Evolutionary conservation across 768 basidiomycete species (phyloP).

Genomic region (Agaricus sinodeliciosus): DNA sequence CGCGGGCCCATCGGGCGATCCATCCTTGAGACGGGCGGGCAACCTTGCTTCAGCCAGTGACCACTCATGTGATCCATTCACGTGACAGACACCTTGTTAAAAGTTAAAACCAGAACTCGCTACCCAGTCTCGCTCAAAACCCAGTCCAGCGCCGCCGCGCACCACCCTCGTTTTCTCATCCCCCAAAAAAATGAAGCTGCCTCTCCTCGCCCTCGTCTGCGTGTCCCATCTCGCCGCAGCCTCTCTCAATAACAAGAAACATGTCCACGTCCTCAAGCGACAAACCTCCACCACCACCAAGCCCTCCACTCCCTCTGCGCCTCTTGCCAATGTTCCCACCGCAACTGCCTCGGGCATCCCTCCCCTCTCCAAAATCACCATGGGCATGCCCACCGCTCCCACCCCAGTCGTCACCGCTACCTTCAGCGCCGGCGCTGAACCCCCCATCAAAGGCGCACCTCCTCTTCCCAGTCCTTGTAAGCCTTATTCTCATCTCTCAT

Average conservation of each 20-base stretch:
- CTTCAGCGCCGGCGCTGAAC: constrained; percentile 50
- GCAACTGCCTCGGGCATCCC: constrained; percentile 29
- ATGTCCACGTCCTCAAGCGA: constrained; percentile 32
- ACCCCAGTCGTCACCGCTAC: constrained; percentile 45
- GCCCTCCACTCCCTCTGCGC: constrained; percentile 10
- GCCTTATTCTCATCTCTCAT: constrained; percentile 15
- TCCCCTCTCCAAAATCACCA: constrained; percentile 50
- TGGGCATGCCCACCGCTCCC: constrained; percentile 53
- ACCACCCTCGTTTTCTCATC: constrained; percentile 21
- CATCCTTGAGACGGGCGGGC: constrained; percentile 24
- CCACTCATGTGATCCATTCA: too few relatives aligned
- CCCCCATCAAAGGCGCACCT: constrained; percentile 62
- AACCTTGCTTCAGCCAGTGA: too few relatives aligned
- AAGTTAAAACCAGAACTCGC: too few relatives aligned
- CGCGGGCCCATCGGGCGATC: constrained; percentile 51
- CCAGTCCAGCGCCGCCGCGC: constrained; percentile 8
- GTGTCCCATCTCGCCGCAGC: constrained; percentile 31
- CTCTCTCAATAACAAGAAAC: constrained; percentile 25
- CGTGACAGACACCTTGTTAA: too few relatives aligned
- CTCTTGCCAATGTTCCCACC: constrained; percentile 29
- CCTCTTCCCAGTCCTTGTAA: constrained; percentile 58
- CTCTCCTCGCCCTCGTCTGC: constrained; percentile 38
- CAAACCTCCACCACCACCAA: constrained; percentile 16
- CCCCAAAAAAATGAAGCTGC: constrained; percentile 36
- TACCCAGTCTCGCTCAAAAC: constrained; percentile 2